Percentiles rank a stretch among this genome's conserved stretches.
These are phyloP conservation scores for Candida quercuum DNA, from an alignment of 805 yeast species.

Conservation along the genomic window DNA sequence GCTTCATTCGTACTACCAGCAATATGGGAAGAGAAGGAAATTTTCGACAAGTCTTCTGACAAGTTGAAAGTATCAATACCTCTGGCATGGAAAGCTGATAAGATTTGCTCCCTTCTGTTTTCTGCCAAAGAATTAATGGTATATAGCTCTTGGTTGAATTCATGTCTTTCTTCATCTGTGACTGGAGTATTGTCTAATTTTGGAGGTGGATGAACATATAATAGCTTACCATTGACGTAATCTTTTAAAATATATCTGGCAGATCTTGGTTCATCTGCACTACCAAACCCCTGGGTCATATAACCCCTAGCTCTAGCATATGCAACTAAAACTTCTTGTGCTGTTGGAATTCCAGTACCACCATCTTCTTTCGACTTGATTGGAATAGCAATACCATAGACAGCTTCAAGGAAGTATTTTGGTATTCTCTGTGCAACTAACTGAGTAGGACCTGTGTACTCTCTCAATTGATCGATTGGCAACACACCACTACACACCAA, in stretches of 20 bases:
- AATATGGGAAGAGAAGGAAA: conserved; percentile 78
- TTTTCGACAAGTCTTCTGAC: conserved; percentile 59
- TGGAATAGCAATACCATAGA: conserved; percentile 87
- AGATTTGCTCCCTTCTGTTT: conserved; percentile 65
- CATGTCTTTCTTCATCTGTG: conserved; percentile 45
- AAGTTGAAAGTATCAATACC: conserved; percentile 59
- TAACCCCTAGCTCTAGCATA: conserved; percentile 96
- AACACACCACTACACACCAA: conserved; percentile 97
- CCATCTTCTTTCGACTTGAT: conserved; percentile 77
- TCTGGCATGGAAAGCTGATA: conserved; percentile 54
- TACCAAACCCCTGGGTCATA: conserved; percentile 95
- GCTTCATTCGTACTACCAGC: conserved; percentile 41
- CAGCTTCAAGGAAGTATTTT: conserved; percentile 79
- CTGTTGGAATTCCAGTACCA: conserved; percentile 83
- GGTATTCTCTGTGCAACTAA: conserved; percentile 87
- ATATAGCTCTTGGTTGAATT: conserved; percentile 75
- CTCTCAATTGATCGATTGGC: conserved; percentile 96
- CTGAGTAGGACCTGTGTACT: conserved; percentile 82
- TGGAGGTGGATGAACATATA: conserved; percentile 89
- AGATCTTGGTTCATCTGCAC: conserved; percentile 95
- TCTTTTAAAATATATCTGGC: conserved; percentile 89
- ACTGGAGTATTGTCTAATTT: conserved; percentile 47
- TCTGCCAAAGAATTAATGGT: conserved; percentile 62
- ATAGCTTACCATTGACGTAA: conserved; percentile 86
- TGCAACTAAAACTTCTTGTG: conserved; percentile 82